These are phyloP conservation scores for Geotrichum restrictum DNA, from an alignment of 1,139 yeast genomes.

Conservation along the genomic window DNA sequence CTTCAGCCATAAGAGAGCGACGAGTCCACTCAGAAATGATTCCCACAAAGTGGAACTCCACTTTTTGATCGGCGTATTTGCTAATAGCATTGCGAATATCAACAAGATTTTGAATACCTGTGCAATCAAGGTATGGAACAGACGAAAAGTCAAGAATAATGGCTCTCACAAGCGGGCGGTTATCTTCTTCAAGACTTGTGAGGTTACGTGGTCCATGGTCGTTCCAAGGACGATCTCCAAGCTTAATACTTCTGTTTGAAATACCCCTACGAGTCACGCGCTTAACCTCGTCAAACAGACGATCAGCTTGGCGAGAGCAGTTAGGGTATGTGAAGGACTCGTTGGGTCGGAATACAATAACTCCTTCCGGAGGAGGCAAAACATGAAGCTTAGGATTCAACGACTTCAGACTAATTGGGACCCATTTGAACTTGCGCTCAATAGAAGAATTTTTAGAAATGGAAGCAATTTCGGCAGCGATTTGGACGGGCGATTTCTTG, in stretches of 20 bases:
- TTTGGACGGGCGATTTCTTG: neutral
- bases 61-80: slow-evolving; percentile 73
- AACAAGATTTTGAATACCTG: slow-evolving; percentile 72
- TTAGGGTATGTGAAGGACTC: slow-evolving; percentile 83
- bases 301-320: slow-evolving; percentile 68
- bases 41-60: slow-evolving; percentile 86
- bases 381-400: slow-evolving; percentile 59
- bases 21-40: slow-evolving; percentile 83
- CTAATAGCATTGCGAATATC: slow-evolving; percentile 73
- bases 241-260: slow-evolving; percentile 35
- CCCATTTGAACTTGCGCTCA: slow-evolving; percentile 49
- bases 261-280: slow-evolving; percentile 52
- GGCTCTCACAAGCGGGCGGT: slow-evolving; percentile 63
- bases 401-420: slow-evolving; percentile 59
- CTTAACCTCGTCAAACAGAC: slow-evolving; percentile 65
- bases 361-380: slow-evolving; percentile 84
- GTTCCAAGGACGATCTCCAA: slow-evolving; percentile 85
- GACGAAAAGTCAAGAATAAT: slow-evolving; percentile 78
- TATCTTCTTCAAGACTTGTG: slow-evolving; percentile 21
- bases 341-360: slow-evolving; percentile 74
- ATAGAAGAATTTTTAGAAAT: neutral
- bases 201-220: slow-evolving; percentile 32
- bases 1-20: slow-evolving; percentile 44
- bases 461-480: no score
- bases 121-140: slow-evolving; percentile 71